phyloP scores from a whole-genome alignment of 75 land plant species.

The Cryptomeria japonica region DNA sequence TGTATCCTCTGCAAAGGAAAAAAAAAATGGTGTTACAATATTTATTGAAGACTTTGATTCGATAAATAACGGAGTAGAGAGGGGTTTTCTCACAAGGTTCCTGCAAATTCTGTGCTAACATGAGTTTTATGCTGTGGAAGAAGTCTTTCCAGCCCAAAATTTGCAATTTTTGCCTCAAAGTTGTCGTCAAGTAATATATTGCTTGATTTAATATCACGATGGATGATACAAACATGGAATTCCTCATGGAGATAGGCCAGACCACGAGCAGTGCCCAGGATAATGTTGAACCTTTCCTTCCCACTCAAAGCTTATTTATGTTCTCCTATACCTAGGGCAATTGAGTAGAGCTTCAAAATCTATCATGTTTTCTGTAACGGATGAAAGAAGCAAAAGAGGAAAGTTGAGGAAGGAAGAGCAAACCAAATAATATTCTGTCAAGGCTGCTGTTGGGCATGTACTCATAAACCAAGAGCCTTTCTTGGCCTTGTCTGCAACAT shows the following conservation, averaged over 20 bases:
- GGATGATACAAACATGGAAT: too few species aligned
- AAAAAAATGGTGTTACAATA: background rate
- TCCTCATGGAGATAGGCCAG: too few species aligned
- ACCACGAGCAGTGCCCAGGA: too few species aligned
- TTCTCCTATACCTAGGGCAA: slow-evolving; percentile 27
- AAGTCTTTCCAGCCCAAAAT: too few species aligned
- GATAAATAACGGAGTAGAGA: background rate
- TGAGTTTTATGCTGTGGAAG: too few species aligned
- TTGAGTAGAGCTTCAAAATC: slow-evolving; percentile 31
- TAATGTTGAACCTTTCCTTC: too few species aligned
- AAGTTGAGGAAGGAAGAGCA: slow-evolving; percentile 15
- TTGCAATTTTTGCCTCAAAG: background rate
- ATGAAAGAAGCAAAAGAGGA: background rate
- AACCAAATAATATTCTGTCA: slow-evolving; percentile 10
- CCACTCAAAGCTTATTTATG: background rate
- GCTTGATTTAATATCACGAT: slow-evolving; percentile 8
- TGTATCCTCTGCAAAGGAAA: slow-evolving; percentile 11
- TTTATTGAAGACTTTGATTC: background rate
- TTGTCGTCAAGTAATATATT: slow-evolving; percentile 28
- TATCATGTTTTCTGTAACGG: background rate
- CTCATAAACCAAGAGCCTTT: too few species aligned
- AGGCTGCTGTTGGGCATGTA: too few species aligned
- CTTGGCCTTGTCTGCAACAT: too few species aligned
- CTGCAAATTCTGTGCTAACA: too few species aligned
- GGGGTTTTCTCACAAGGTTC: too few species aligned